Percentiles rank a stretch among this genome's conserved stretches.
Conservation (phyloP, 495 filamentous ascomycete species). For the Hypoxylon perforatum region DNA sequence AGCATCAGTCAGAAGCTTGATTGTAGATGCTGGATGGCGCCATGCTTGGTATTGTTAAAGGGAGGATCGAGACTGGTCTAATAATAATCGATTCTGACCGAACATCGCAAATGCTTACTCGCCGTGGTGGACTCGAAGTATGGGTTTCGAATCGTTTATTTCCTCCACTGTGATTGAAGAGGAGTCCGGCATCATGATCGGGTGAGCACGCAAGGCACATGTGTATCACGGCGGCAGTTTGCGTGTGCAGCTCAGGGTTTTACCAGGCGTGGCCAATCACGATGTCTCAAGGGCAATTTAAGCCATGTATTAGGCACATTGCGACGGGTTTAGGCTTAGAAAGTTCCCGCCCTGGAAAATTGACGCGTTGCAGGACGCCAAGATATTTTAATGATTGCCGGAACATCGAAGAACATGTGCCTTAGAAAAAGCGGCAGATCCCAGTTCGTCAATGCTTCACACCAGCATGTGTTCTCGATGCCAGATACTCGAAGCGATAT, state of each 20-base stretch:
- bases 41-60: not conserved
- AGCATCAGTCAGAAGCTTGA: slow-evolving; percentile 35
- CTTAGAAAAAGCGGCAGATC: slow-evolving; percentile 27
- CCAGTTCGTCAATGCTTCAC: slow-evolving; percentile 8
- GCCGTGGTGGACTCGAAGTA: slow-evolving; percentile 1
- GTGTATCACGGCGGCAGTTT: slow-evolving; percentile 32
- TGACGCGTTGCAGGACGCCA: slow-evolving; percentile 30
- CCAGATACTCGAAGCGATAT: slow-evolving; percentile 15
- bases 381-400: slow-evolving; percentile 31
- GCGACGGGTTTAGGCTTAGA: slow-evolving; percentile 36
- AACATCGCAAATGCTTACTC: slow-evolving; percentile 16
- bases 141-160: not conserved
- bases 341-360: slow-evolving; percentile 27
- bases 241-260: slow-evolving; percentile 9
- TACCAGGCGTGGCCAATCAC: slow-evolving; percentile 24
- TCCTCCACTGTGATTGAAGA: slow-evolving; percentile 10
- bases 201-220: slow-evolving; percentile 22
- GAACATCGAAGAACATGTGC: slow-evolving; percentile 12
- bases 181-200: slow-evolving; percentile 4
- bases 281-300: slow-evolving; percentile 28
- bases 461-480: slow-evolving; percentile 7
- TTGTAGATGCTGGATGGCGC: slow-evolving; percentile 22
- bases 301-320: slow-evolving; percentile 38
- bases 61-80: slow-evolving; percentile 28
- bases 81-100: slow-evolving; percentile 22